Evolutionary conservation across 805 yeast genomes (phyloP).

Genomic region (Ogataea ganodermae): DNA sequence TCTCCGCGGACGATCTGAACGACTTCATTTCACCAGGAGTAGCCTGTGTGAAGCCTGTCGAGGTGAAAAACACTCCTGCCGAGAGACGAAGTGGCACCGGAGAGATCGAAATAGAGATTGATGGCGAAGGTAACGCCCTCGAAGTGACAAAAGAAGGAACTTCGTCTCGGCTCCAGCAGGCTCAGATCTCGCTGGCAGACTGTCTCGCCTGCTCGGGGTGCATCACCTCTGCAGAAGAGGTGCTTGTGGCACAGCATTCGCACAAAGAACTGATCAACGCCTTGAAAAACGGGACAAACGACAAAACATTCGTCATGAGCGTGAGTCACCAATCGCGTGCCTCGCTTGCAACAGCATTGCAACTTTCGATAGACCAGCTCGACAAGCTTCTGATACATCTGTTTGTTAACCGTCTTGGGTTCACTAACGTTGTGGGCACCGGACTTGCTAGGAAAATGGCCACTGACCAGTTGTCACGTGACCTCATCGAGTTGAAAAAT

Average conservation of each 20-base stretch:
- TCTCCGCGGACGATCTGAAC: slow-evolving; percentile 87
- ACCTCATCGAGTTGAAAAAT: slow-evolving; percentile 30
- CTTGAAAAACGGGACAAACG: slow-evolving; percentile 37
- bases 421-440: slow-evolving; percentile 76
- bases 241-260: slow-evolving; percentile 86
- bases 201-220: slow-evolving; percentile 98
- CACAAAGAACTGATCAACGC: slow-evolving; percentile 74
- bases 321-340: slow-evolving; percentile 85
- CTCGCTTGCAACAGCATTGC: slow-evolving; percentile 71
- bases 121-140: slow-evolving; percentile 56
- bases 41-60: slow-evolving; percentile 90
- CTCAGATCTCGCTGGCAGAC: slow-evolving; percentile 87
- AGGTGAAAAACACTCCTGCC: slow-evolving; percentile 36
- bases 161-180: slow-evolving; percentile 60
- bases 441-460: slow-evolving; percentile 78
- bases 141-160: slow-evolving; percentile 67
- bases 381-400: slow-evolving; percentile 65
- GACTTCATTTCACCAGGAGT: slow-evolving; percentile 94
- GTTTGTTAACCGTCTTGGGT: slow-evolving; percentile 63
- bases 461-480: slow-evolving; percentile 48
- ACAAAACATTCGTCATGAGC: slow-evolving; percentile 65
- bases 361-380: slow-evolving; percentile 49
- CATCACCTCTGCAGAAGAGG: slow-evolving; percentile 96
- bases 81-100: slow-evolving; percentile 32
- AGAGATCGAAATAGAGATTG: slow-evolving; percentile 59